Conservation (phyloP, 2,329 filamentous ascomycete genomes). For the Cercospora sp. region DNA sequence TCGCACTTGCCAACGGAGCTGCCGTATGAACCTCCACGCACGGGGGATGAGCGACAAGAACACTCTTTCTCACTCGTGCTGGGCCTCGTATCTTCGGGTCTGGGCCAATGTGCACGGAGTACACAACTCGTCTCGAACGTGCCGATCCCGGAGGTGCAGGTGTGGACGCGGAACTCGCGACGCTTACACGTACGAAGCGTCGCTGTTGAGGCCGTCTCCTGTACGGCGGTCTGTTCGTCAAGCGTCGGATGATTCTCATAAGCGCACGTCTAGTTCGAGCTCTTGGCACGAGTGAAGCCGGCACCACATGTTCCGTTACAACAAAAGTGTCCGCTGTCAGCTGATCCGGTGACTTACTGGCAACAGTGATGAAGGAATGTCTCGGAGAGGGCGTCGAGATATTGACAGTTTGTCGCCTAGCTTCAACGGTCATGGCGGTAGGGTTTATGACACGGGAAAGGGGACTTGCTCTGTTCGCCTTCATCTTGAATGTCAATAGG, state of each 20-base stretch:
- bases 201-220: background rate
- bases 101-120: background rate
- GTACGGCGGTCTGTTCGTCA: no score
- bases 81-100: background rate
- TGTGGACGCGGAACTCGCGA: background rate
- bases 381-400: background rate
- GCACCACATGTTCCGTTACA: background rate
- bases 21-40: background rate
- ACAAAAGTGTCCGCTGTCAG: background rate
- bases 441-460: background rate
- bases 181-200: background rate
- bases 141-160: background rate
- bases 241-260: background rate
- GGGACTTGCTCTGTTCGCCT: background rate
- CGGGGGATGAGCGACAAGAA: background rate
- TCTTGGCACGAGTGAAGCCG: background rate
- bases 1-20: background rate
- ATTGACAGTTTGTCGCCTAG: background rate
- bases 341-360: background rate
- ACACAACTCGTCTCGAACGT: background rate
- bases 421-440: background rate
- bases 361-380: constrained; percentile 1
- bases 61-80: background rate
- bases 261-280: background rate
- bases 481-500: background rate